phyloP scores from a whole-genome alignment of 1,284 basidiomycete genomes.

The Trichosporon ovoides region DNA sequence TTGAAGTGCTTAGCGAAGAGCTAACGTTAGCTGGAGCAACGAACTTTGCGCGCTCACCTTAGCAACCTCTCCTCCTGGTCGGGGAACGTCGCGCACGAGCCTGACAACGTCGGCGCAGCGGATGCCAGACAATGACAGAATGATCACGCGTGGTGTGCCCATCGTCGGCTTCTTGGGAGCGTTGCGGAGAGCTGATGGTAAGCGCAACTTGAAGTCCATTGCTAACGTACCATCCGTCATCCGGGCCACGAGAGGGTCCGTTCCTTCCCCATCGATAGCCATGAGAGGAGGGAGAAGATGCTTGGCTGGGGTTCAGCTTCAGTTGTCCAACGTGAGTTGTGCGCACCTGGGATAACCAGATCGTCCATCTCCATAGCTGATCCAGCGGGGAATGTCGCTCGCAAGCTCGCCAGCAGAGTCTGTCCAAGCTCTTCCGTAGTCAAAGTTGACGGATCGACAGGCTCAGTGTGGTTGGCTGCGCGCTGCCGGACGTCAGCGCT shows the following conservation, averaged over 20 bases:
- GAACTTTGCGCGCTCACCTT: slow-evolving; percentile 34
- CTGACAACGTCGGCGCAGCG: slow-evolving; percentile 49
- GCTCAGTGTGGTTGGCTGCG: neutral
- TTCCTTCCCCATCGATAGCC: slow-evolving; percentile 1
- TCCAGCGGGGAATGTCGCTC: slow-evolving; percentile 37
- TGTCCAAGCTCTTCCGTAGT: neutral
- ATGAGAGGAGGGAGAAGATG: slow-evolving; percentile 9
- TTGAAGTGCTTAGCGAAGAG: slow-evolving; percentile 52
- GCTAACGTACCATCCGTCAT: slow-evolving; percentile 15
- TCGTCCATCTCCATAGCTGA: slow-evolving; percentile 46
- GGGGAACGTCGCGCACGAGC: slow-evolving; percentile 38
- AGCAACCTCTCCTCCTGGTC: slow-evolving; percentile 44
- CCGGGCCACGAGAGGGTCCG: slow-evolving; percentile 9
- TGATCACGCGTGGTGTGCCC: slow-evolving; percentile 39
- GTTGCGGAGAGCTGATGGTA: slow-evolving; percentile 19
- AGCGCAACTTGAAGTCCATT: neutral
- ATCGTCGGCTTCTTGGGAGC: slow-evolving; percentile 26
- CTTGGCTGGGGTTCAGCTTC: neutral
- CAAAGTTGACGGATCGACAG: neutral
- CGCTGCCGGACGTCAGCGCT: neutral
- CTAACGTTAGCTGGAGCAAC: slow-evolving; percentile 16
- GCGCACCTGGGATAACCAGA: slow-evolving; percentile 31
- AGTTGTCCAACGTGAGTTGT: neutral
- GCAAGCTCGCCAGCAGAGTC: slow-evolving; percentile 30
- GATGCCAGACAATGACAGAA: slow-evolving; percentile 45